A percentile compares a stretch with the other conserved stretches of the same genome.
These are phyloP conservation scores for Scorias spongiosa DNA, from an alignment of 2,329 filamentous ascomycete species.

Conservation along the genomic window DNA sequence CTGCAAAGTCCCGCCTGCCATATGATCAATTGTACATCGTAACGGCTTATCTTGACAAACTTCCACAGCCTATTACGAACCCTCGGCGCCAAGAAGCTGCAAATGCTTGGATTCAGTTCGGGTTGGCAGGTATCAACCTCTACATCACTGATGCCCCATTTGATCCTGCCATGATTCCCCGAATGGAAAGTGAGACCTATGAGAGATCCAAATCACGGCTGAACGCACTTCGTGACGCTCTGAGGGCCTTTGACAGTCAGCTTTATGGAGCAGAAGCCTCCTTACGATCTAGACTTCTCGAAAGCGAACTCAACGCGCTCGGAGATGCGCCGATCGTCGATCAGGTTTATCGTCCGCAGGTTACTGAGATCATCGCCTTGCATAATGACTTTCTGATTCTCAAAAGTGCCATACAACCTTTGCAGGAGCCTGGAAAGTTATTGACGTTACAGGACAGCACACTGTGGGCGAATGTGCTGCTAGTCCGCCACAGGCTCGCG, in stretches of 20 bases:
- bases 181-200: conserved; percentile 49
- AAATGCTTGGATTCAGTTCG: conserved; percentile 55
- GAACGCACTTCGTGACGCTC: conserved; percentile 39
- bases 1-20: too few species aligned
- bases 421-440: conserved; percentile 1
- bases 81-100: neutral
- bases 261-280: conserved; percentile 57
- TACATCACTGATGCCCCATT: conserved; percentile 79
- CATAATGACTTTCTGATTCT: conserved; percentile 57
- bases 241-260: conserved; percentile 49
- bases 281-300: conserved; percentile 47
- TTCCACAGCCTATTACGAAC: conserved; percentile 21
- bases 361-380: conserved; percentile 52
- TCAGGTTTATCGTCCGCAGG: conserved; percentile 54
- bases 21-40: too few species aligned
- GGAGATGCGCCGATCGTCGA: conserved; percentile 52
- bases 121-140: conserved; percentile 56
- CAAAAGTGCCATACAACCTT: conserved; percentile 7
- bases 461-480: conserved; percentile 24
- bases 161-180: conserved; percentile 53
- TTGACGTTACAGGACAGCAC: conserved; percentile 3
- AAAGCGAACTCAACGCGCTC: conserved; percentile 46
- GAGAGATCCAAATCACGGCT: conserved; percentile 42
- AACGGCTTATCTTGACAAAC: too few species aligned
- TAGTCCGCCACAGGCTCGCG: conserved; percentile 55